These are phyloP conservation scores for Conringia planisiliqua DNA, from an alignment of 345 rosid species.

Conservation along the genomic window DNA sequence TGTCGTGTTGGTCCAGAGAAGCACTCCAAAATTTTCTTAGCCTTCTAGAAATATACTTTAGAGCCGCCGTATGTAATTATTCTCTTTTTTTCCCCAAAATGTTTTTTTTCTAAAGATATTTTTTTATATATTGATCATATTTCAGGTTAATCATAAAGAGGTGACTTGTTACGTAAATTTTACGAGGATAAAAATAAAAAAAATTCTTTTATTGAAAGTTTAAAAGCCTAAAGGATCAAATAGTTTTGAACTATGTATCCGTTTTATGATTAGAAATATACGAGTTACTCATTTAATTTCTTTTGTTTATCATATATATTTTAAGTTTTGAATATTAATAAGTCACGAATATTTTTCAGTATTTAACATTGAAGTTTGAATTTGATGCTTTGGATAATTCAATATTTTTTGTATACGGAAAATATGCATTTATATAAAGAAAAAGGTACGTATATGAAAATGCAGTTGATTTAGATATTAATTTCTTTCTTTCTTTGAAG, in stretches of 20 bases:
- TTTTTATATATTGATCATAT: not conserved
- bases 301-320: not conserved
- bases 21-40: conserved; percentile 7
- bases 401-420: not conserved
- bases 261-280: not conserved
- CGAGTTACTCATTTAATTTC: not conserved
- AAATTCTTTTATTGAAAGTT: too few relatives aligned
- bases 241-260: not conserved
- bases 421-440: not conserved
- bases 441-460: not conserved
- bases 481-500: not conserved
- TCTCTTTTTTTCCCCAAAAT: not conserved
- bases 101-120: not conserved
- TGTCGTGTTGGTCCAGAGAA: conserved; percentile 34
- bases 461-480: not conserved
- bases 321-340: not conserved
- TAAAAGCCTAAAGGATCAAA: not conserved
- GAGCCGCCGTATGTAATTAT: conserved; percentile 6
- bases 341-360: not conserved
- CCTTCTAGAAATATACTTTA: conserved; percentile 4
- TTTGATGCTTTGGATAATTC: conserved; percentile 1
- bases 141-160: too few relatives aligned
- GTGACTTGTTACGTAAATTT: too few relatives aligned
- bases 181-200: too few relatives aligned
- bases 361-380: not conserved